Conservation (phyloP, 495 filamentous ascomycete genomes). For the Gamarada debralockiae region DNA sequence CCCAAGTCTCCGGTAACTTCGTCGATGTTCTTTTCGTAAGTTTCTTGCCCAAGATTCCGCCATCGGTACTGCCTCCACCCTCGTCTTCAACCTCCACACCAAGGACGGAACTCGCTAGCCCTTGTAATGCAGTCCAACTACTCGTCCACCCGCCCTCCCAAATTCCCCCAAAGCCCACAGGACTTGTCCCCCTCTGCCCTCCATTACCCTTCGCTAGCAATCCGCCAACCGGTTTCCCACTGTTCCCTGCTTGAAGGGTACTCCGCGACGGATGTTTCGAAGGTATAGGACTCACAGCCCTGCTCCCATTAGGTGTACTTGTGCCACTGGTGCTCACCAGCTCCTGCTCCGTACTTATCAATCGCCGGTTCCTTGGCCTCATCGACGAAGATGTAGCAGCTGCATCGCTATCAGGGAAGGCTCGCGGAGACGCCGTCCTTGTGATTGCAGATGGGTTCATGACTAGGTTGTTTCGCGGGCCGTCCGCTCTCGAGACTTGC, state of each 20-base stretch:
- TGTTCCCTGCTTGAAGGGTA: background rate
- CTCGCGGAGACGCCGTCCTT: too few relatives aligned
- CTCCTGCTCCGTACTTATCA: slow-evolving; percentile 18
- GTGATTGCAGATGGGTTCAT: too few relatives aligned
- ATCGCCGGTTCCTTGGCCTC: slow-evolving; percentile 22
- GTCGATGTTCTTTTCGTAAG: background rate
- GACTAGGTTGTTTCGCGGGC: too few relatives aligned
- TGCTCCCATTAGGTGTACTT: slow-evolving; percentile 13
- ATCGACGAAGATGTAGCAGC: background rate
- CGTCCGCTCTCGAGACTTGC: too few relatives aligned
- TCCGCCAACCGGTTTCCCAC: slow-evolving; percentile 22
- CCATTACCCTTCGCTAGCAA: slow-evolving; percentile 13
- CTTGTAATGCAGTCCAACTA: slow-evolving; percentile 28
- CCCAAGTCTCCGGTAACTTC: slow-evolving; percentile 22
- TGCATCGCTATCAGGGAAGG: too few relatives aligned
- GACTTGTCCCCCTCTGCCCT: slow-evolving; percentile 13
- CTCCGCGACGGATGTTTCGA: slow-evolving; percentile 21
- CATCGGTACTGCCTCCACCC: slow-evolving; percentile 3
- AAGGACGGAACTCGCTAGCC: slow-evolving; percentile 30
- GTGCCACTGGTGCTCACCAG: slow-evolving; percentile 17
- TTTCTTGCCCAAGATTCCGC: background rate
- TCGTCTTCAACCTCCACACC: slow-evolving; percentile 14
- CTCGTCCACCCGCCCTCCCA: slow-evolving; percentile 20
- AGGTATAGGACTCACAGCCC: slow-evolving; percentile 24
- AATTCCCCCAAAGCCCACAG: slow-evolving; percentile 12